These are phyloP conservation scores for Candida silvatica DNA, from an alignment of 805 yeast genomes.

Conservation along the genomic window DNA sequence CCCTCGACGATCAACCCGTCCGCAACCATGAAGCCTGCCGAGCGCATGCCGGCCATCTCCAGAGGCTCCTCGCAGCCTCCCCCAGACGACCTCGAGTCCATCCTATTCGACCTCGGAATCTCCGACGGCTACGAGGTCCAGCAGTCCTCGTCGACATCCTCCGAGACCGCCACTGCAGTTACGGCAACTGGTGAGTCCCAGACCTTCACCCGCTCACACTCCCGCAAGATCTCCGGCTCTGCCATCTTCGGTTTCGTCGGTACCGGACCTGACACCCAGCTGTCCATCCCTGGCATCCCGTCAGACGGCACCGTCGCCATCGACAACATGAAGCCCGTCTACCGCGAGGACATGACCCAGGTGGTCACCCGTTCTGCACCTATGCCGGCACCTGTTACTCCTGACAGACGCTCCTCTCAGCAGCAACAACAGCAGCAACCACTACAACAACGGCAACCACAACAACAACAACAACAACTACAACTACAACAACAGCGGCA, in stretches of 20 bases:
- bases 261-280: constrained; percentile 42
- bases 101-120: constrained; percentile 23
- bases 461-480: too few relatives aligned
- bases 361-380: constrained; percentile 19
- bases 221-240: constrained; percentile 65
- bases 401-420: constrained; percentile 6
- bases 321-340: constrained; percentile 21
- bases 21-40: background rate
- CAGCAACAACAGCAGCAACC: constrained; percentile 10
- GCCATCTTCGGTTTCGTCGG: constrained; percentile 70
- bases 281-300: constrained; percentile 47
- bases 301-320: constrained; percentile 15
- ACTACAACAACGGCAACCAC: constrained; percentile 8
- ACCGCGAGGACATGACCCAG: constrained; percentile 27
- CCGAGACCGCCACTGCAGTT: background rate
- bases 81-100: constrained; percentile 21
- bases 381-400: background rate
- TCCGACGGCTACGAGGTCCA: constrained; percentile 21
- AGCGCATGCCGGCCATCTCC: background rate
- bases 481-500: too few relatives aligned
- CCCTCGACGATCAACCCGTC: constrained; percentile 9
- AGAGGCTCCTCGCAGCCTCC: background rate
- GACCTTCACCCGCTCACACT: constrained; percentile 28
- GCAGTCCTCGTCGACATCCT: background rate
- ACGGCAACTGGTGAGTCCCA: background rate